Percentiles rank a stretch among this genome's conserved stretches.
Conservation (phyloP, 306 rosid genomes). For the Vigna hirtella region DNA sequence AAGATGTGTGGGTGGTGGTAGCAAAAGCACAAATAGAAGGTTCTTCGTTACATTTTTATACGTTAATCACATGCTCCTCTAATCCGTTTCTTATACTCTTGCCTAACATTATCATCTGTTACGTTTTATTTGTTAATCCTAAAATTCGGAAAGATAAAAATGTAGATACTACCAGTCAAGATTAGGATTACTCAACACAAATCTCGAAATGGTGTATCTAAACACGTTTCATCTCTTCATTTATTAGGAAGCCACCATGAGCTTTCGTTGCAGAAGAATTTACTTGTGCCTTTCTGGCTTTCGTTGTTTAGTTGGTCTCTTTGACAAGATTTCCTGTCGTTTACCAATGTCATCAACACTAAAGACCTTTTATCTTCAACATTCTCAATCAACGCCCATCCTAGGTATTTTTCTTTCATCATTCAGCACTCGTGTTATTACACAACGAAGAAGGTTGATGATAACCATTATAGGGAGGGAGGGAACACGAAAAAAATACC, state of each 20-base stretch:
- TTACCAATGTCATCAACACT: slow-evolving; percentile 7
- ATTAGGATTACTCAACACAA: neutral
- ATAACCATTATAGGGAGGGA: neutral
- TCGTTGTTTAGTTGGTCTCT: slow-evolving; percentile 1
- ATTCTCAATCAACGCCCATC: neutral
- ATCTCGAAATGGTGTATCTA: neutral
- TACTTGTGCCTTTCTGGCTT: neutral
- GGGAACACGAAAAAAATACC: neutral
- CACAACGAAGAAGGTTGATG: neutral
- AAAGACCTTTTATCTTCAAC: neutral
- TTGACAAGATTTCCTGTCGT: neutral
- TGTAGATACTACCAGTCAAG: neutral
- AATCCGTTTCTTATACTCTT: neutral
- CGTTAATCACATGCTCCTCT: neutral
- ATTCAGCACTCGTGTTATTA: neutral
- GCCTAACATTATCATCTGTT: neutral
- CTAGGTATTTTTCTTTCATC: neutral
- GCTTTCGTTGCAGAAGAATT: neutral
- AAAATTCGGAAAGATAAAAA: neutral
- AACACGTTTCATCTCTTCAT: neutral
- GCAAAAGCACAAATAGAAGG: neutral
- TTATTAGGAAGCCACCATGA: neutral
- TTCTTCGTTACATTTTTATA: neutral
- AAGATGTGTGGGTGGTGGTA: neutral
- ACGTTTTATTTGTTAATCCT: neutral